Conservation (phyloP, 208 protist species). For the Wallacemonas collosoma region DNA sequence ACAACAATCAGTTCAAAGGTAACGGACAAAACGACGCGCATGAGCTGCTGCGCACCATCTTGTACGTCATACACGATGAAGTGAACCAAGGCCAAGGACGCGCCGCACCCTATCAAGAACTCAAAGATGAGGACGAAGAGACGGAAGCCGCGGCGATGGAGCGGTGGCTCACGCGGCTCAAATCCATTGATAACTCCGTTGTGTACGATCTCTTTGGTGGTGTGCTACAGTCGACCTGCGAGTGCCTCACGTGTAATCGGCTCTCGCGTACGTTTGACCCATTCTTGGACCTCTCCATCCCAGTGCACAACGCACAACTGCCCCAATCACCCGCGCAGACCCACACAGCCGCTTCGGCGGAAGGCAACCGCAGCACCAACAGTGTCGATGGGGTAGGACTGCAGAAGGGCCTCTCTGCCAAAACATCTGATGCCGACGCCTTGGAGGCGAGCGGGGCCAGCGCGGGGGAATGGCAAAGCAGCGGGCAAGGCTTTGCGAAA, state of each 20-base stretch:
- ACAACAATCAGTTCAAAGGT: conserved; percentile 75
- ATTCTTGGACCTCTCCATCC: conserved; percentile 77
- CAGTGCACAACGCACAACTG: conserved; percentile 23
- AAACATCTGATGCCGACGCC: conserved; percentile 5
- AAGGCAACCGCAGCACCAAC: background rate
- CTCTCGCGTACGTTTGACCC: conserved; percentile 75
- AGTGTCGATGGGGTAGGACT: background rate
- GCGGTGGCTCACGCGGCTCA: conserved; percentile 58
- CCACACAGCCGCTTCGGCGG: background rate
- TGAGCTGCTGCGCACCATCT: conserved; percentile 88
- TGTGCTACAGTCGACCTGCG: conserved; percentile 46
- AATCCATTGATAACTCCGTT: conserved; percentile 53
- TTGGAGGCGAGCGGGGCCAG: background rate
- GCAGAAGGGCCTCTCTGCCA: background rate
- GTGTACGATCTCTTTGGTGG: conserved; percentile 89
- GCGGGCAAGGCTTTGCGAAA: conserved; percentile 7
- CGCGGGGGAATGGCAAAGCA: background rate
- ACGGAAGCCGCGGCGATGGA: conserved; percentile 42
- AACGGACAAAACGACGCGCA: conserved; percentile 90
- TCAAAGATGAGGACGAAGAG: conserved; percentile 65
- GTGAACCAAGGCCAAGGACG: conserved; percentile 48
- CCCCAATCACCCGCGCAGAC: background rate
- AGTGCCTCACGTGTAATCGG: conserved; percentile 53
- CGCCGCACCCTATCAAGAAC: conserved; percentile 40
- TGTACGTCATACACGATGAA: conserved; percentile 91